Conservation (phyloP, 176 grass and related monocot species). For the Eragrostis nindensis region DNA sequence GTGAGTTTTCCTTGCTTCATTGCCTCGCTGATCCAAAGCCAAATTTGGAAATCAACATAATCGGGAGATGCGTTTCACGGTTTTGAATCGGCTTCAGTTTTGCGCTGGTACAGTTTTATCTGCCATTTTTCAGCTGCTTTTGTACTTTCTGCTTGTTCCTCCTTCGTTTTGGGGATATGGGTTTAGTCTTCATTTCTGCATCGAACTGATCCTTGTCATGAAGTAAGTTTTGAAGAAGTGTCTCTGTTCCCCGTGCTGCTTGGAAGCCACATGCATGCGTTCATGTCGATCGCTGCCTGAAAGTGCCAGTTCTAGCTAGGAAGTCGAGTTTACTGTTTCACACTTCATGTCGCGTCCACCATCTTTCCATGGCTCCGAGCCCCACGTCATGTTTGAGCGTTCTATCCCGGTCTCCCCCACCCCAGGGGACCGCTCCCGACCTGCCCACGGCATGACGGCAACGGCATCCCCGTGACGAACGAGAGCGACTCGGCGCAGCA, state of each 20-base stretch:
- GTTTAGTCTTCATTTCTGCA: not conserved
- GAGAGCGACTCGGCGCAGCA: too few species aligned
- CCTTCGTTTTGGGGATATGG: not conserved
- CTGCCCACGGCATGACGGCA: slow-evolving; percentile 41
- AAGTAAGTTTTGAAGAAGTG: not conserved
- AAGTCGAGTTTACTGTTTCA: not conserved
- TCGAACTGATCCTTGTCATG: not conserved
- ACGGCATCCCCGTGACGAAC: slow-evolving; percentile 46
- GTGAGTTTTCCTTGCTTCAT: not conserved
- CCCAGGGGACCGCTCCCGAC: slow-evolving; percentile 22
- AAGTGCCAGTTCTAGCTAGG: not conserved
- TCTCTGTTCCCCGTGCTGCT: slow-evolving; percentile 2
- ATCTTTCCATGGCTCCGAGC: slow-evolving; percentile 1
- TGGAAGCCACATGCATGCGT: slow-evolving; percentile 35
- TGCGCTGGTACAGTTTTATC: not conserved
- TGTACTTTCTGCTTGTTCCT: not conserved
- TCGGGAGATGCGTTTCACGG: not conserved
- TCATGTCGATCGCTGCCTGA: slow-evolving; percentile 2
- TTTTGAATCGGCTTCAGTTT: too few species aligned
- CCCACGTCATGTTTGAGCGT: not conserved
- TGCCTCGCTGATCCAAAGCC: not conserved
- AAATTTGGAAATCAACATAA: not conserved
- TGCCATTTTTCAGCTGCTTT: too few species aligned
- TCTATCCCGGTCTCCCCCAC: too few species aligned
- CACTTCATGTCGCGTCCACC: not conserved